These are phyloP conservation scores for Verticillium nubilum DNA, from an alignment of 2,329 filamentous ascomycete species.

Conservation along the genomic window DNA sequence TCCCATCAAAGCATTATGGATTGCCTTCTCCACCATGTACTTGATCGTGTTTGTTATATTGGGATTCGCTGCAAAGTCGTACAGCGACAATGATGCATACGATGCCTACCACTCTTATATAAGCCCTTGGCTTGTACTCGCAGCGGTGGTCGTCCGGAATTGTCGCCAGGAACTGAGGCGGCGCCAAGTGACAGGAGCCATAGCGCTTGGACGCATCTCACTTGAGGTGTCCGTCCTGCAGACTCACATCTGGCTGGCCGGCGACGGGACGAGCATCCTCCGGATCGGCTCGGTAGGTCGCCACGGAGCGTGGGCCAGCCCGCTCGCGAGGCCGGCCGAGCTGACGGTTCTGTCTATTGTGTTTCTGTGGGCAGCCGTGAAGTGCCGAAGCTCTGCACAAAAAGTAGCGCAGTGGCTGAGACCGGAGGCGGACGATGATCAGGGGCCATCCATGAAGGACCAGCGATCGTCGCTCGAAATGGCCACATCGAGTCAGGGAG, in stretches of 20 bases:
- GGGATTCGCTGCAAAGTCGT: constrained; percentile 4
- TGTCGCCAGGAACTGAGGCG: constrained; percentile 32
- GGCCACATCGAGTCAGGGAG: background rate
- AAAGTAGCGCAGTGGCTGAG: constrained; percentile 3
- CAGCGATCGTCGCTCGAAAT: background rate
- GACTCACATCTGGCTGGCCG: constrained; percentile 53
- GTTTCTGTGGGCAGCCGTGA: constrained; percentile 12
- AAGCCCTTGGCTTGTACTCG: constrained; percentile 26
- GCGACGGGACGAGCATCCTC: constrained; percentile 45
- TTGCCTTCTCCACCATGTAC: constrained; percentile 6
- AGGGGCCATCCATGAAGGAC: background rate
- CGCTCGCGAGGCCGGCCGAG: background rate
- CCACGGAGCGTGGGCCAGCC: background rate
- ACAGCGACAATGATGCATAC: constrained; percentile 6
- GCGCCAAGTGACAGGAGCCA: constrained; percentile 38
- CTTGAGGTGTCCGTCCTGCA: constrained; percentile 52
- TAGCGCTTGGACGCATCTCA: constrained; percentile 44
- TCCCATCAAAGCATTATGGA: constrained; percentile 9
- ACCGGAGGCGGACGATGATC: background rate
- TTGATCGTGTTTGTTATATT: constrained; percentile 7
- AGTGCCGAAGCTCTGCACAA: constrained; percentile 5
- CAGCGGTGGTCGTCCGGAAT: constrained; percentile 44
- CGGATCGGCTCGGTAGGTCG: constrained; percentile 14
- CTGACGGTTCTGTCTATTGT: constrained; percentile 17
- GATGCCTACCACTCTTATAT: constrained; percentile 10